Base-by-base conservation (phyloP, 2,329 filamentous ascomycete species). In the Colletotrichum sp. region DNA sequence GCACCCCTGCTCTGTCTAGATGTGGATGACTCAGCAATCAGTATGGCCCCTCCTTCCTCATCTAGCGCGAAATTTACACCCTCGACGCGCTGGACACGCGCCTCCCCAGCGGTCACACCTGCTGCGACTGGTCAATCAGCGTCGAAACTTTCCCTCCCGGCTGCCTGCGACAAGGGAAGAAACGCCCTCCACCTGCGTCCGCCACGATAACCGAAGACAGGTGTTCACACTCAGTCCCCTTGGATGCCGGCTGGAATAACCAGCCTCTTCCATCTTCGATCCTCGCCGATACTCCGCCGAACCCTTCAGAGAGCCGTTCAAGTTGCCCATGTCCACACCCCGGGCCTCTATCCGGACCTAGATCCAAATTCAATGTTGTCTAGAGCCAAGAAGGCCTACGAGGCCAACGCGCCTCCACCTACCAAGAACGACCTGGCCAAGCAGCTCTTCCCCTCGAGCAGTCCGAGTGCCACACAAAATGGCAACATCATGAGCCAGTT, bases 361-460 rank as follows among this genome's bases (percentile, higher is more conserved):
- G 19, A 44, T 28, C 19, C 80, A 39, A 78, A 82, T 75, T 70
- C 81, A 63, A 87, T 86, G 85, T 79, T 86, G 25, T 82, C 80
- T 61, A 82, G 82, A 78, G 83, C 83, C 28, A 84, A 84, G 44
- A 84, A 83, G 79, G 77, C 78, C 9, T 86, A 83, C 78, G 81
- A 86, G 83, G 85, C 86, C 75, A 84, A 83, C 71, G 79, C 82
- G 77, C 80, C 84, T 71, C 74, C 83, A 8, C 80, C 80, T 27
- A 81, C 82, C 12, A 83, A 83, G 67, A 78, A 80, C 11, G 78
- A 82, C 64, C 81, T 90, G 59, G 83, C 86, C 6, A 91, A 92
- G 81, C 86, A 90, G 73, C 84, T 90, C 19, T 91, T 92, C 77
- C 87, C 90, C 6, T 91, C 91, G 2, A 92, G 89, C 82, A 92